These are phyloP conservation scores for Candida montana DNA, from an alignment of 805 yeast species.

Conservation along the genomic window DNA sequence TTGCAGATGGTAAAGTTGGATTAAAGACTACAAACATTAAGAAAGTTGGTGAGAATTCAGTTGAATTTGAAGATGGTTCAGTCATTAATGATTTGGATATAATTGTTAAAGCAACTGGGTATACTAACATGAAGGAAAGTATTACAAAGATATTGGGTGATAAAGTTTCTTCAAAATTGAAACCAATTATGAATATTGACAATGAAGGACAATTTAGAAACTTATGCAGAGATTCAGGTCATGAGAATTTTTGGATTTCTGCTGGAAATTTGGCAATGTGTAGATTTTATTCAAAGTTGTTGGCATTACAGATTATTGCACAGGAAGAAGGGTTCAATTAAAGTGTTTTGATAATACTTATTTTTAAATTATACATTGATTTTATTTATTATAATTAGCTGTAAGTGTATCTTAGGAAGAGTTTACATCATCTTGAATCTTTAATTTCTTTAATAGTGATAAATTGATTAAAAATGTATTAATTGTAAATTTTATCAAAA, in stretches of 20 bases:
- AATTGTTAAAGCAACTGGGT: slow-evolving; percentile 42
- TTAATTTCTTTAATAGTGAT: no score
- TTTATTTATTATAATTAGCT: no score
- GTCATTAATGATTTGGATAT: slow-evolving; percentile 29
- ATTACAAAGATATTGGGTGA: slow-evolving; percentile 34
- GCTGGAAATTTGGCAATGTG: slow-evolving; percentile 38
- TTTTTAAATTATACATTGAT: no score
- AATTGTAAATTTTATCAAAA: no score
- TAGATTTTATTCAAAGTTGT: slow-evolving; percentile 33
- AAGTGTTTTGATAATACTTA: no score
- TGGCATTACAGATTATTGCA: slow-evolving; percentile 38
- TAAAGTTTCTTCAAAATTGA: slow-evolving; percentile 29
- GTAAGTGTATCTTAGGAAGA: no score
- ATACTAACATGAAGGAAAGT: slow-evolving; percentile 36
- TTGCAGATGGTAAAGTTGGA: slow-evolving; percentile 34
- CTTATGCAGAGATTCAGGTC: slow-evolving; percentile 36
- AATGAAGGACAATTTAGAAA: slow-evolving; percentile 38
- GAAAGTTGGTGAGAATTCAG: slow-evolving; percentile 33
- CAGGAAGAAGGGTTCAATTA: slow-evolving; percentile 23
- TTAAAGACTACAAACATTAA: slow-evolving; percentile 33
- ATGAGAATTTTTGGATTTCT: slow-evolving; percentile 35
- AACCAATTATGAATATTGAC: slow-evolving; percentile 38
- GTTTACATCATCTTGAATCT: no score
- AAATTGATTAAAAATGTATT: no score
- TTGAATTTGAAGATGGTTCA: slow-evolving; percentile 36